These are phyloP conservation scores for Eucalyptus polyanthemos DNA, from an alignment of 345 rosid genomes.

Conservation along the genomic window DNA sequence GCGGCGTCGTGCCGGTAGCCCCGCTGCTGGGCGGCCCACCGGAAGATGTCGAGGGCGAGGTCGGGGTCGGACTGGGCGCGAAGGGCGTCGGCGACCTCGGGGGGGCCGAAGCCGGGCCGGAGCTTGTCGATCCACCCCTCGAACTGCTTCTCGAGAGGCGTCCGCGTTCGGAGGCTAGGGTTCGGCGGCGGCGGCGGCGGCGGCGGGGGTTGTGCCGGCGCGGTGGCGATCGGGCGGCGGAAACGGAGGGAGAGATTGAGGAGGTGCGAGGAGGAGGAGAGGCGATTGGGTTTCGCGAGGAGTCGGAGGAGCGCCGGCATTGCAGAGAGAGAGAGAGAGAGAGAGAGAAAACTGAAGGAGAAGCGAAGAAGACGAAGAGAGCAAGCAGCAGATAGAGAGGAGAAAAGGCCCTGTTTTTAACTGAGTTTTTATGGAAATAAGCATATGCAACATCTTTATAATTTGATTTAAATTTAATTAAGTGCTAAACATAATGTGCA, in stretches of 20 bases:
- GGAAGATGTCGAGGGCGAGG: conserved; percentile 84
- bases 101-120: conserved; percentile 64
- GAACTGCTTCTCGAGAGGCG: conserved; percentile 71
- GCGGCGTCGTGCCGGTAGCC: conserved; percentile 56
- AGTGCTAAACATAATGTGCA: background rate
- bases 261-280: background rate
- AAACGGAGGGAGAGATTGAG: background rate
- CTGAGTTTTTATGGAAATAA: background rate
- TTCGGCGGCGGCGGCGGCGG: background rate
- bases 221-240: conserved; percentile 1
- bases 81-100: conserved; percentile 58
- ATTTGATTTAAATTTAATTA: background rate
- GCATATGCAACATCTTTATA: background rate
- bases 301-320: background rate
- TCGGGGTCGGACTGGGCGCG: conserved; percentile 77
- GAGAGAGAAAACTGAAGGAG: background rate
- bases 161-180: conserved; percentile 23
- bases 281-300: background rate
- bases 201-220: background rate
- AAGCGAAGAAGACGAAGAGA: background rate
- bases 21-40: conserved; percentile 77
- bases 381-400: background rate
- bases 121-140: conserved; percentile 77
- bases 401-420: background rate
- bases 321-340: background rate